Conservation (phyloP, 371 early-diverging fungal species). For the Syncephalastrum sp. region DNA sequence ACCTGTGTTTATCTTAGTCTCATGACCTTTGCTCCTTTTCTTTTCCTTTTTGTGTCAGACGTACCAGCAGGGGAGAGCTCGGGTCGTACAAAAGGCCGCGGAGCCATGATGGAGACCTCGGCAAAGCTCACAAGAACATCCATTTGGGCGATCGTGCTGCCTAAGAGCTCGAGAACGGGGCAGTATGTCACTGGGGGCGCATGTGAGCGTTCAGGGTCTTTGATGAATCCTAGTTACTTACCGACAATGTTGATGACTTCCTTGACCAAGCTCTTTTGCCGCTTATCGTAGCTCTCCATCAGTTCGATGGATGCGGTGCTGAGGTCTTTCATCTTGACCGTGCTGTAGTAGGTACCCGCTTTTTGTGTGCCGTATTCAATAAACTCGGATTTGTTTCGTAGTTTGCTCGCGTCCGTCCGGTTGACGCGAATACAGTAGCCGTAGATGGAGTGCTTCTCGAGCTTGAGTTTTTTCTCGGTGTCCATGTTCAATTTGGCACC, state of each 20-base stretch:
- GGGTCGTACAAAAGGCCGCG: constrained; percentile 84
- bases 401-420: constrained; percentile 46
- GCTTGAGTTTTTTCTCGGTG: constrained; percentile 84
- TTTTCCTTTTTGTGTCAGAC: no score
- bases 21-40: not conserved
- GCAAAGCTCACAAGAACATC: constrained; percentile 91
- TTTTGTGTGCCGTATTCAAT: constrained; percentile 91
- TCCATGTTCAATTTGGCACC: constrained; percentile 73
- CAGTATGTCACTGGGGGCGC: constrained; percentile 68
- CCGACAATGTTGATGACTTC: constrained; percentile 83
- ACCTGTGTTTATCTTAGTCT: constrained; percentile 26
- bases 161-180: constrained; percentile 75
- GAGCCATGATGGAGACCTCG: constrained; percentile 81
- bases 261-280: constrained; percentile 76
- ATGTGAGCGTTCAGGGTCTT: not conserved
- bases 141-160: constrained; percentile 75
- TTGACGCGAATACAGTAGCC: constrained; percentile 90
- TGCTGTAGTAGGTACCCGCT: constrained; percentile 88
- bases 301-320: constrained; percentile 54
- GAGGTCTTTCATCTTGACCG: constrained; percentile 58
- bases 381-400: constrained; percentile 64
- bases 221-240: constrained; percentile 17
- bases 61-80: constrained; percentile 7
- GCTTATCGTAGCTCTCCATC: constrained; percentile 58
- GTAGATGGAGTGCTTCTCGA: constrained; percentile 78